phyloP scores from a whole-genome alignment of 192 early-diverging fungal species.

The Dissophora globulifera region DNA sequence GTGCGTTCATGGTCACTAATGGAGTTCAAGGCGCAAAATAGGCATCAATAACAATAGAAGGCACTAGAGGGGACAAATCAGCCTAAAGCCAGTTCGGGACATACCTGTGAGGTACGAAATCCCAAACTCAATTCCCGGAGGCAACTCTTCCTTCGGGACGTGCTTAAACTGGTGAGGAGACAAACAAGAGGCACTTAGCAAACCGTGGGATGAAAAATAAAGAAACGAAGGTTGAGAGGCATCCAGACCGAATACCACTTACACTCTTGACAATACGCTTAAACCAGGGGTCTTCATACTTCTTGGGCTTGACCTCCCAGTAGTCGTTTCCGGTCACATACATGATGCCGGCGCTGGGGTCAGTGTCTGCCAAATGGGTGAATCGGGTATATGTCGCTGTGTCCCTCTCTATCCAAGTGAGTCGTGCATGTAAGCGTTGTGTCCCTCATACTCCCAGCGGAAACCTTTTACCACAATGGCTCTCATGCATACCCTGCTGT shows the following conservation, averaged over 20 bases:
- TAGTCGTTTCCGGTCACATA: conserved; percentile 63
- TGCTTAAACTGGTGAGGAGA: conserved; percentile 51
- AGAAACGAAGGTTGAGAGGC: too few relatives aligned
- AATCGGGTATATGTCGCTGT: conserved; percentile 49
- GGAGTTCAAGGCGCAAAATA: too few relatives aligned
- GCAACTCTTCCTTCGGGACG: conserved; percentile 59
- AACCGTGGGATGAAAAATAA: too few relatives aligned
- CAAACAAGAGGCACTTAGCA: too few relatives aligned
- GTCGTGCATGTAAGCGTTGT: too few relatives aligned
- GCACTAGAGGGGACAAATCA: too few relatives aligned
- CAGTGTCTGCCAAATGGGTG: conserved; percentile 43
- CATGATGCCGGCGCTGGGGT: conserved; percentile 63
- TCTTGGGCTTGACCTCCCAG: conserved; percentile 62
- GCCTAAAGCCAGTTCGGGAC: too few relatives aligned
- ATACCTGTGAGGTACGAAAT: conserved; percentile 69
- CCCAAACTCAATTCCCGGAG: conserved; percentile 66
- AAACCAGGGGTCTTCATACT: conserved; percentile 74
- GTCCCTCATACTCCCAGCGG: too few relatives aligned
- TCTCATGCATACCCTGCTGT: conserved; percentile 53
- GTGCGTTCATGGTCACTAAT: conserved; percentile 74
- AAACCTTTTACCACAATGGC: not conserved
- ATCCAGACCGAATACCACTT: too few relatives aligned
- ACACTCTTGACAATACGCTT: conserved; percentile 60
- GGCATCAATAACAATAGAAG: too few relatives aligned
- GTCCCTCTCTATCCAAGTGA: conserved; percentile 47